These are phyloP conservation scores for Naganishia friedmannii DNA, from an alignment of 768 basidiomycete species.

Conservation along the genomic window DNA sequence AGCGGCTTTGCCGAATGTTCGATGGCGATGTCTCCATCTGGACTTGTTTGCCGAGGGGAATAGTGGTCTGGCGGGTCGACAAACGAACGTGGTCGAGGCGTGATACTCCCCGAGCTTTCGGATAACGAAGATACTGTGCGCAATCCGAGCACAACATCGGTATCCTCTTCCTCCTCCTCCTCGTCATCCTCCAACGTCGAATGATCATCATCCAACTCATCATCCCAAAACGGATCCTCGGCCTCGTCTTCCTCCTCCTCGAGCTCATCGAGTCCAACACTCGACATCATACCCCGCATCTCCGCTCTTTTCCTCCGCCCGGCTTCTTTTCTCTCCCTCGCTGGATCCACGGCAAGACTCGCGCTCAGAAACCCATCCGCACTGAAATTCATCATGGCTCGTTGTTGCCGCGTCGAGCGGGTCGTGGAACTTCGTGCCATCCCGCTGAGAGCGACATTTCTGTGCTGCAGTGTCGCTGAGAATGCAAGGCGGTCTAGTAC, in stretches of 20 bases:
- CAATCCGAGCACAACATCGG: slow-evolving; percentile 25
- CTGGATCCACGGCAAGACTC: slow-evolving; percentile 6
- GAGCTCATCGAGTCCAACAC: slow-evolving; percentile 10
- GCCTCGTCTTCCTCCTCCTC: slow-evolving; percentile 28
- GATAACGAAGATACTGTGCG: slow-evolving; percentile 33
- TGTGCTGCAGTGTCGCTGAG: slow-evolving; percentile 4
- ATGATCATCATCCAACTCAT: slow-evolving; percentile 21
- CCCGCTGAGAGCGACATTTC: background rate
- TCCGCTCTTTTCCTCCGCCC: slow-evolving; percentile 2
- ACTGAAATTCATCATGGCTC: slow-evolving; percentile 18
- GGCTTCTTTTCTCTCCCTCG: slow-evolving; percentile 9
- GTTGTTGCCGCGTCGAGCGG: slow-evolving; percentile 15
- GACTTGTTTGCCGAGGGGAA: background rate
- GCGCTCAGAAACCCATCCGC: slow-evolving; percentile 17
- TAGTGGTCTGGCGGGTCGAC: background rate
- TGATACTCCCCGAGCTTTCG: slow-evolving; percentile 36
- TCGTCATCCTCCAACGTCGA: slow-evolving; percentile 25
- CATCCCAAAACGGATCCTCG: slow-evolving; percentile 11
- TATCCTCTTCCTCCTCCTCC: slow-evolving; percentile 15
- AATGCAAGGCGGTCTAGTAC: background rate
- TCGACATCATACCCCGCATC: background rate
- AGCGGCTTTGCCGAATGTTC: background rate
- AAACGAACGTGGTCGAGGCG: slow-evolving; percentile 36
- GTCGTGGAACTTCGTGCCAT: slow-evolving; percentile 11
- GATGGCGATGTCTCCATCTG: background rate